Base-by-base conservation (phyloP, 257 asterid species). In the Nicotiana noctiflora region DNA sequence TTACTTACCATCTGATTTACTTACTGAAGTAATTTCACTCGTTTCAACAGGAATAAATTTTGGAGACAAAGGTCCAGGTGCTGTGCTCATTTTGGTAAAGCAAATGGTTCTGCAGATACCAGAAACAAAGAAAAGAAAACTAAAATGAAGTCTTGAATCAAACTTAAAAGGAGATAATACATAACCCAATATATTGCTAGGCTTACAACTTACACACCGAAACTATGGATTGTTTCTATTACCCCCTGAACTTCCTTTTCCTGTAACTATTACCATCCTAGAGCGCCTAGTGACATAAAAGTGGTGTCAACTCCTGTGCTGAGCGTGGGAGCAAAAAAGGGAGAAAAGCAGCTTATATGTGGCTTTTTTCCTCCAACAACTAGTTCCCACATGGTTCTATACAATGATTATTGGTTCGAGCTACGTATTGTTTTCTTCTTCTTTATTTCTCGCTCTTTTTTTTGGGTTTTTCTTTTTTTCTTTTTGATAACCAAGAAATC, bases 41-140 rank as follows among this genome's bases (percentile, higher is more conserved):
- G 87, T 92, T 91, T 92, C 91, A 32, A 92, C 91, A 11, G 97
- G 97, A 83, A 93, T 89, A 80, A 95, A 95, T 63, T 91, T 91
- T 19, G 94, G 92, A 60, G 86, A 86, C 64, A 89, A 53, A 2
- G 95, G 95, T 79, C 53, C 91, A 6, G 91, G 85, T 62, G 82
- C 19, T 8, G 88, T 83, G 83, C 93, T 90, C 97, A 92, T 93
- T 83, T 85, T 89, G 83, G 88, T 82, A 52, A 59, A 87, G 86
- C 86, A 87, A 90, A 84, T 86, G 75, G 84, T 75, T 72, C 98
- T 89, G 86, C 84, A 86, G 10, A 77, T 79, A 32, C 15, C 14
- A 32, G 65, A 79, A 75, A 44, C 65, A 23, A 31, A 17, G 77
- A 80, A 76, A 78, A 12, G 13, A 51, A 72, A 23, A 68, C 17